Evolutionary conservation across 164 flowering plant genomes (phyloP), one percentile per base, ranked within the genome.

Genomic region (Magnolia kwangsiensis): DNA sequence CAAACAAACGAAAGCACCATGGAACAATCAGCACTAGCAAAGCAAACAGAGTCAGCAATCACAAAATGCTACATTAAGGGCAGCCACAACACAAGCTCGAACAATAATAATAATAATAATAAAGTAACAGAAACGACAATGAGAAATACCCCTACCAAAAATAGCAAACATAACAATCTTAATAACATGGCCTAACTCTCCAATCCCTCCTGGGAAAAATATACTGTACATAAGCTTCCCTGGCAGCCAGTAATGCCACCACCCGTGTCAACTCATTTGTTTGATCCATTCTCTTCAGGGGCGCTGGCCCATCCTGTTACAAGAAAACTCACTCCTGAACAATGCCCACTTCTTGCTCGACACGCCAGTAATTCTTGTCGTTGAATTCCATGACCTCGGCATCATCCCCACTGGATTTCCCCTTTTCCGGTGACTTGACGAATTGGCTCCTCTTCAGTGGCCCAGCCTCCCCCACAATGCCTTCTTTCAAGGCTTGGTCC

Each of bases 381-480:
- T 92, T 95, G 83, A 90, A 93, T 80, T 91, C 97, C 78, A 91
- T 83, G 13, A 82, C 79, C 55, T 82, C 92, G 9, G 83, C 79
- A 2, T 82, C 90, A 55, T 80, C 83, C 23, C 87, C 92, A 21
- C 84, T 88, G 2, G 88, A 55, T 61, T 78, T 88, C 45, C 86
- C 88, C 75, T 82, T 87, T 58, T 87, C 92, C 0, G 67, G 81
- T 71, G 50, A 79, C 76, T 86, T 84, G 8, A 86, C 19, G 55
- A 45, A 21, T 1, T 82, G 67, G 76, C 81, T 86, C 80, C 85
- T 86, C 84, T 90, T 93, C 85, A 91, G 77, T 2, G 96, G 90
- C 51, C 90, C 95, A 4, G 98, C 97, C 83, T 95, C 98, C 59
- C 94, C 98, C 18, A 91, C 97, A 73, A 89, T 95, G 51, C 97